A percentile compares a stretch with the other conserved stretches of the same genome.
Conservation (phyloP, 306 rosid species). For the Ochetophila trinervis region DNA sequence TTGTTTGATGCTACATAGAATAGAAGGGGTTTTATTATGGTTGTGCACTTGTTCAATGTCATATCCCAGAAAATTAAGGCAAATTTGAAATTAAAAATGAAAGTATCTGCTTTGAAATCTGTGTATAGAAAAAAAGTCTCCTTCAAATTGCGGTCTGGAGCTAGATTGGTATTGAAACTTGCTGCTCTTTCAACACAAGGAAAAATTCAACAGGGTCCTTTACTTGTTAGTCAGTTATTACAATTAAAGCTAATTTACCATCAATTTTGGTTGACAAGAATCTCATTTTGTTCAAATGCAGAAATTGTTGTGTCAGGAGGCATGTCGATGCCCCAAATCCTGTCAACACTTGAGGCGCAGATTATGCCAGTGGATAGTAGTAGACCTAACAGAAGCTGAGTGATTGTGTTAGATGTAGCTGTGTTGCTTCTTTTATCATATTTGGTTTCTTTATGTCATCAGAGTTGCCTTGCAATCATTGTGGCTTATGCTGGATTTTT, state of each 20-base stretch:
- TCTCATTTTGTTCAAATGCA: conserved; percentile 36
- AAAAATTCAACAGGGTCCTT: background rate
- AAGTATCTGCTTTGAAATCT: too few relatives aligned
- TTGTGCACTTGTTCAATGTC: too few relatives aligned
- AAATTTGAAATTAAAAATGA: too few relatives aligned
- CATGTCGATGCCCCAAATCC: conserved; percentile 91
- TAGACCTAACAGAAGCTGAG: conserved; percentile 52
- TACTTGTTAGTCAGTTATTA: background rate
- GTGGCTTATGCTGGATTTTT: conserved; percentile 20
- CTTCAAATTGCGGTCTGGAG: too few relatives aligned
- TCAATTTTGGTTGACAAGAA: conserved; percentile 2
- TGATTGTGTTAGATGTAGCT: conserved; percentile 24
- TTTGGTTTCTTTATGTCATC: conserved; percentile 32
- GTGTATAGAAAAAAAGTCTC: too few relatives aligned
- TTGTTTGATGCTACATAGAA: background rate
- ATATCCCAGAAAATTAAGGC: too few relatives aligned
- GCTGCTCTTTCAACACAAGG: too few relatives aligned
- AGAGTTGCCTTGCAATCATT: conserved; percentile 27
- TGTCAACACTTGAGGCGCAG: conserved; percentile 55
- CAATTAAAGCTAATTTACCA: background rate
- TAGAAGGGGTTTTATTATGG: background rate
- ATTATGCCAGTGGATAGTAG: conserved; percentile 43
- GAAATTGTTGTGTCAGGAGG: conserved; percentile 94
- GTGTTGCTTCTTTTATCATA: conserved; percentile 16
- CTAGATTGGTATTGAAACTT: too few relatives aligned